A percentile compares a stretch with the other conserved stretches of the same genome.
phyloP scores from a whole-genome alignment of 306 rosid species.

The Lotus japonicus region DNA sequence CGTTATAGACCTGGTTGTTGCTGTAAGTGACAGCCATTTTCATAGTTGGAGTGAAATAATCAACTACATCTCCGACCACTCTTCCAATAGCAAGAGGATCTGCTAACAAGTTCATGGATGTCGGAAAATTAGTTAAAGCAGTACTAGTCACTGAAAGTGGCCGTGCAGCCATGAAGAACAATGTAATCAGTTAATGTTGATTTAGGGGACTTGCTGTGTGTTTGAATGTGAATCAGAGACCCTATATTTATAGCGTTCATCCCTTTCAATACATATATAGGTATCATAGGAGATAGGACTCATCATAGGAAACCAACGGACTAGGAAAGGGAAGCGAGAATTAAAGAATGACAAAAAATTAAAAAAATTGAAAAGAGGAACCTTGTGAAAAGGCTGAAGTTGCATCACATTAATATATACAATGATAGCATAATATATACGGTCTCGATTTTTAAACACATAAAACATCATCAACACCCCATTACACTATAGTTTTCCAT shows the following conservation, averaged over 20 bases:
- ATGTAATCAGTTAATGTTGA: slow-evolving; percentile 6
- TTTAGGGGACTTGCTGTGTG: slow-evolving; percentile 4
- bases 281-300: background rate
- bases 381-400: slow-evolving; percentile 4
- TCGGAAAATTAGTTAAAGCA: background rate
- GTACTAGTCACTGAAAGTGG: background rate
- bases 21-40: slow-evolving; percentile 49
- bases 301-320: background rate
- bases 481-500: no score
- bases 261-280: slow-evolving; percentile 4
- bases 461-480: no score
- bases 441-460: no score
- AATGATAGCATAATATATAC: background rate
- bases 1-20: slow-evolving; percentile 67
- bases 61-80: slow-evolving; percentile 84
- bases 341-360: background rate
- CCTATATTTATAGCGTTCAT: slow-evolving; percentile 43
- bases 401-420: background rate
- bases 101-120: slow-evolving; percentile 23
- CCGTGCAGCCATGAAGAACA: background rate
- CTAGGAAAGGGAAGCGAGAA: background rate
- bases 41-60: slow-evolving; percentile 44
- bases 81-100: slow-evolving; percentile 73
- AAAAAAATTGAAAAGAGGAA: slow-evolving; percentile 12
- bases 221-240: slow-evolving; percentile 13